Conservation (phyloP, 1,284 basidiomycete species). For the Cryptococcus sp. region DNA sequence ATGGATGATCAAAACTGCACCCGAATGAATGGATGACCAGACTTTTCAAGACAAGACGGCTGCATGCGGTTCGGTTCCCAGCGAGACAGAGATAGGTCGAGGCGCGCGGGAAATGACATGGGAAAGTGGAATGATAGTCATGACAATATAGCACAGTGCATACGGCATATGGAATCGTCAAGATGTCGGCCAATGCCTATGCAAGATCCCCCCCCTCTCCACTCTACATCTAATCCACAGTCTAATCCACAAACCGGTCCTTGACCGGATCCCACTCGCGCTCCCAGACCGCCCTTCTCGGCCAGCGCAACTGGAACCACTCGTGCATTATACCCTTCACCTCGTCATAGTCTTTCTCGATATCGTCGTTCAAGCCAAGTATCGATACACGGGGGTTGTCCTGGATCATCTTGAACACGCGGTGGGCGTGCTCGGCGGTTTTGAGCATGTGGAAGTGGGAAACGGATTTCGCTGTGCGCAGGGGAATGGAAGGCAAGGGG, state of each 20-base stretch:
- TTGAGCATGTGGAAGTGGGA: slow-evolving; percentile 45
- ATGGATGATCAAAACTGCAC: not conserved
- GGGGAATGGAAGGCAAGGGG: too few species aligned
- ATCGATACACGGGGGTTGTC: slow-evolving; percentile 27
- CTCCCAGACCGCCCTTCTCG: slow-evolving; percentile 42
- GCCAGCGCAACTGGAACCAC: slow-evolving; percentile 45
- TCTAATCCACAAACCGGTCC: slow-evolving; percentile 11
- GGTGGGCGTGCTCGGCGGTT: slow-evolving; percentile 24
- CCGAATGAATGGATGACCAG: not conserved
- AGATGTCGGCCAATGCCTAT: not conserved
- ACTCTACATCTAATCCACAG: not conserved
- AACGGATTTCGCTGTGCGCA: slow-evolving; percentile 21
- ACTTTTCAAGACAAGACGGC: not conserved
- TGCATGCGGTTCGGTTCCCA: too few species aligned
- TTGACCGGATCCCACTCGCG: slow-evolving; percentile 21
- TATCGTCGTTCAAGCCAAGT: slow-evolving; percentile 47
- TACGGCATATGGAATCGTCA: not conserved
- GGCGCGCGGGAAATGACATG: not conserved
- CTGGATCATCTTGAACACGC: slow-evolving; percentile 32
- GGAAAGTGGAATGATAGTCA: too few species aligned
- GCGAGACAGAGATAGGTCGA: too few species aligned
- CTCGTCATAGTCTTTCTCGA: slow-evolving; percentile 34
- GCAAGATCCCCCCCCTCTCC: not conserved
- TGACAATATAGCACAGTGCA: not conserved
- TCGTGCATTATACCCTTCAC: slow-evolving; percentile 28